phyloP scores from a whole-genome alignment of 352 stramenopile genomes.

The Phytophthora rubi region DNA sequence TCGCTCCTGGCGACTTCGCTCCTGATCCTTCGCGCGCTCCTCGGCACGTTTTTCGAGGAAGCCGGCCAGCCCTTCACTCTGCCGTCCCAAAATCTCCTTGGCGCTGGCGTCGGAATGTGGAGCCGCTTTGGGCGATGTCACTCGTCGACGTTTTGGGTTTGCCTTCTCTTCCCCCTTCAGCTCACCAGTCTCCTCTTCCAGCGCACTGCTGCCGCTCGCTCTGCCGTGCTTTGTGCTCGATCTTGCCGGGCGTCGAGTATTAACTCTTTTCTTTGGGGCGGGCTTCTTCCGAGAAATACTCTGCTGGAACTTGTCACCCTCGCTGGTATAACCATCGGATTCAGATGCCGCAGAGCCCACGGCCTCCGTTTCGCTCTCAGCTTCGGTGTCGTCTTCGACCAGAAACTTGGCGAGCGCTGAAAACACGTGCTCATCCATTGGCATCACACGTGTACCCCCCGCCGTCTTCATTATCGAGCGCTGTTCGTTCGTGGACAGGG shows the following conservation, averaged over 20 bases:
- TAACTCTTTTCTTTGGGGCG: background rate
- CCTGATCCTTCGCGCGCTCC: conserved; percentile 19
- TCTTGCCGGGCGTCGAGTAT: background rate
- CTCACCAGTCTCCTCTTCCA: conserved; percentile 28
- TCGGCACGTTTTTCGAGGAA: conserved; percentile 25
- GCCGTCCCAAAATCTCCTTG: conserved; percentile 22
- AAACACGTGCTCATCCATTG: conserved; percentile 23
- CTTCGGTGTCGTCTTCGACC: background rate
- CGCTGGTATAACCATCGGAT: conserved; percentile 4
- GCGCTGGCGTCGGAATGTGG: conserved; percentile 1
- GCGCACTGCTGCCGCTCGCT: conserved; percentile 1
- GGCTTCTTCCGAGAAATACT: conserved; percentile 2
- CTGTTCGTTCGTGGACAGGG: conserved; percentile 13
- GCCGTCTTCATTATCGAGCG: conserved; percentile 28
- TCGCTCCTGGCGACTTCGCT: conserved; percentile 22
- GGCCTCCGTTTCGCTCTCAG: conserved; percentile 6
- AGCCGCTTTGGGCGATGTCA: background rate
- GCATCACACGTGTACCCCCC: conserved; percentile 15
- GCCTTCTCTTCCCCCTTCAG: conserved; percentile 1
- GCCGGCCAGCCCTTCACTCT: conserved; percentile 13
- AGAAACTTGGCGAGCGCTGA: conserved; percentile 14
- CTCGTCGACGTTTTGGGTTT: conserved; percentile 14
- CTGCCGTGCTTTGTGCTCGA: background rate
- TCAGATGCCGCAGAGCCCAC: conserved; percentile 7
- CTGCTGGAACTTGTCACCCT: conserved; percentile 21